Evolutionary conservation across 129 eudicot species (phyloP).

Genomic region (Saposhnikovia divaricata): DNA sequence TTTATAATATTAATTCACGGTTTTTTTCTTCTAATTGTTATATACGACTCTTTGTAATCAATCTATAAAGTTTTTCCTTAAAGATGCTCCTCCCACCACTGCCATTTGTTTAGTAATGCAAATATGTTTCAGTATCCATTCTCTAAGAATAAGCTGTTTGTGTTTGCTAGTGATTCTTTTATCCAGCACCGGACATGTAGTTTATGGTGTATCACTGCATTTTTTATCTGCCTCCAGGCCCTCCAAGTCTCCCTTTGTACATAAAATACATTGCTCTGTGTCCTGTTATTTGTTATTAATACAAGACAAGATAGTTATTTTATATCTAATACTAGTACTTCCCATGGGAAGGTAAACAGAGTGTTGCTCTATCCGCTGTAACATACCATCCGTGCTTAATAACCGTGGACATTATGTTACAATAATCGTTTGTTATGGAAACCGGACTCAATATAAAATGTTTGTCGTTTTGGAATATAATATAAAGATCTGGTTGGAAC

Average conservation of each 20-base stretch:
- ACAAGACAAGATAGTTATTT: too few species aligned
- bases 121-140: background rate
- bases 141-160: background rate
- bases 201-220: background rate
- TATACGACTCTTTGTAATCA: conserved; percentile 24
- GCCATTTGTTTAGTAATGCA: conserved; percentile 9
- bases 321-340: too few species aligned
- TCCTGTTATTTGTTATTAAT: background rate
- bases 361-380: too few species aligned
- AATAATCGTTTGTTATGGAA: too few species aligned
- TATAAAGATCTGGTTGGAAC: too few species aligned
- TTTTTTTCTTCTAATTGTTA: conserved; percentile 3
- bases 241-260: background rate
- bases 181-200: background rate
- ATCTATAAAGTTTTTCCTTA: conserved; percentile 9
- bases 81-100: background rate
- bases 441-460: too few species aligned
- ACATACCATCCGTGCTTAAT: too few species aligned
- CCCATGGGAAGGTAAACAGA: too few species aligned
- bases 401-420: too few species aligned
- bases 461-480: too few species aligned
- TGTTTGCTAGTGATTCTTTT: background rate
- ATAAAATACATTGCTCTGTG: background rate
- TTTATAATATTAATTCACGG: background rate
- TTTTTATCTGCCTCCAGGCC: background rate